Evolutionary conservation across 306 rosid species (phyloP), one percentile per base, ranked within the genome.

Genomic region (Betula pendula): DNA sequence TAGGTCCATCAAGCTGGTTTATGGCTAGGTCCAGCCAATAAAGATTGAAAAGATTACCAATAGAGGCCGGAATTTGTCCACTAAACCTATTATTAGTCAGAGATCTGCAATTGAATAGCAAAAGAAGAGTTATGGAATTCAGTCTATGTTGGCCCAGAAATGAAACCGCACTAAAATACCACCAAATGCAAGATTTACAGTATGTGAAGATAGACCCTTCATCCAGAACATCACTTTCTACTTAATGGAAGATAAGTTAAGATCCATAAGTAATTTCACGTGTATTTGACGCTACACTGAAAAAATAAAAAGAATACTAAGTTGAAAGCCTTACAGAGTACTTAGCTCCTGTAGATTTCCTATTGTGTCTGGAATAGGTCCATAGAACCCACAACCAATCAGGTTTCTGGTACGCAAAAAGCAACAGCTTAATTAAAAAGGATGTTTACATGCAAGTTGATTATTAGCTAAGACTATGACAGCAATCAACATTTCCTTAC

Each of bases 21-120:
- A 69, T 86, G 9, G 87, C 76, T 65, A 86, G 48, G 77, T 86
- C 90, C 49, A 86, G 82, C 85, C 84, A 81, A 40, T 40, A 51
- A 11, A 86, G 85, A 17, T 76, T 73, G 59, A 82, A 40, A 13
- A 86, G 84, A 51, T 42, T 79, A 43, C 90, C 86, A 10, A 86
- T 75, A 31, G 87, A 78, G 31, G 76, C 56, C 1, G 90, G 90
- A 73, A 86, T 84, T 19, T 0, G 1, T 17, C 87, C 90, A 33
- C 22, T 24, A 66, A 86, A 80, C 1, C 50, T 25, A 56, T 86
- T 86, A 20, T 74, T 44, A 33, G 69, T 86, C 71, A 86, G 71
- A 17, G 86, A 81, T 77, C 90, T 86, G 82, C 51, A 35, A 51
- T 71, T 44, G 25, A 38, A 43, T 33, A 9, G 35, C 9, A 5